Base-by-base conservation (phyloP, 768 basidiomycete species). In the Tylopilus felleus region DNA sequence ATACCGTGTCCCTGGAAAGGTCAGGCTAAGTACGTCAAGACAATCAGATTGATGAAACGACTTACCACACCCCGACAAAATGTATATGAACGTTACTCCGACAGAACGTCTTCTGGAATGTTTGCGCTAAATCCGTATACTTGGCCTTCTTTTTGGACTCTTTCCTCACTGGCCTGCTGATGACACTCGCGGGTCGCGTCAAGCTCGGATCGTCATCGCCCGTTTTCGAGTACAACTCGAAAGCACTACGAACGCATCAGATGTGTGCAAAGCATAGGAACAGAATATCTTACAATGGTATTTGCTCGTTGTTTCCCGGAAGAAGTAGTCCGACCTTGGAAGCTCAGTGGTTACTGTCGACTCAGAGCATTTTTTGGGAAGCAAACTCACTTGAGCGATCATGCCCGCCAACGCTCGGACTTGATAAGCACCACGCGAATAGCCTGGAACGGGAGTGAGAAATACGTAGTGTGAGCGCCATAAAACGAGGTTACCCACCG, bases 361-460 rank as follows among this genome's bases (percentile, higher is more conserved):
- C 22, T 6, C 6, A 22, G 10, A 5, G 1, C 4, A 22, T 10
- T 0, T 2, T 21, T 7, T 13, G 10, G 3, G n/a, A 36, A 48
- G 21, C 19, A 44, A n/a, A 3, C 63, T 47, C 47, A 74, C 78
- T 49, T 53, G 66, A n/a, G 72, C 53, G 19, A 78, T 76, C 77
- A 78, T 78, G 21, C 65, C 77, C 3, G 77, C 74, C 38, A 78
- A 46, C 1, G 66, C 71, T 25, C 77, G 71, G 4, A 71, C 74
- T 60, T 77, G 77, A 55, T 76, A 79, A 16, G 75, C 78, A 6
- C 77, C 77, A n/a, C 78, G 74, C 2, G 78, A 78, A 56, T 75
- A 78, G 4, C 77, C 77, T 78, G 35, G 8, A 31, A 27, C 8
- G 17, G 5, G 45, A 10, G 27, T 66, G 21, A 60, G 59, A 33